A percentile compares a stretch with the other conserved stretches of the same genome.
Evolutionary conservation across 2,329 filamentous ascomycete species (phyloP).

Genomic region (Colletotrichum trifolii): DNA sequence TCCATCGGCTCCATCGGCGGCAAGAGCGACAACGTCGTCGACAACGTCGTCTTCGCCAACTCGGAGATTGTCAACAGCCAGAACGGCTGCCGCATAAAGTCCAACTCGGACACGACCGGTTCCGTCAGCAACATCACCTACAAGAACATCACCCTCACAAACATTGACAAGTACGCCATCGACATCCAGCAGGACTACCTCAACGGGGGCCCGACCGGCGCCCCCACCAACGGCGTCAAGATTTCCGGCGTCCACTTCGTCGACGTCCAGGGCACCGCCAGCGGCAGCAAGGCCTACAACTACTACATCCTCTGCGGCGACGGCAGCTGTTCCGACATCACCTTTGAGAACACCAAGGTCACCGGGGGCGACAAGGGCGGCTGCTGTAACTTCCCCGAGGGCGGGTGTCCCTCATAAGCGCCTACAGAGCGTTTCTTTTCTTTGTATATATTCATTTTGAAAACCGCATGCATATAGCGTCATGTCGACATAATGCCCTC

Average conservation of each 20-base stretch:
- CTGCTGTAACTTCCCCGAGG: slow-evolving; percentile 32
- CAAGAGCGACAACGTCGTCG: slow-evolving; percentile 50
- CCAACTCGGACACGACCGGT: slow-evolving; percentile 52
- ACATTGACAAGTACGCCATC: slow-evolving; percentile 30
- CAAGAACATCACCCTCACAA: slow-evolving; percentile 42
- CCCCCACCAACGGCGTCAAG: slow-evolving; percentile 31
- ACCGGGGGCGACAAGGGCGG: slow-evolving; percentile 30
- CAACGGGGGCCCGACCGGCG: slow-evolving; percentile 32
- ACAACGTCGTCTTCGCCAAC: slow-evolving; percentile 53
- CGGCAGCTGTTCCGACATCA: slow-evolving; percentile 32
- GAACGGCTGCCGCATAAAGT: slow-evolving; percentile 59
- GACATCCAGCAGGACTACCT: slow-evolving; percentile 36
- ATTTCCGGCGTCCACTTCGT: slow-evolving; percentile 26
- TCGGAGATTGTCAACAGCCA: slow-evolving; percentile 53
- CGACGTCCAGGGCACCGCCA: slow-evolving; percentile 24
- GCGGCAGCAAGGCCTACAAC: slow-evolving; percentile 15
- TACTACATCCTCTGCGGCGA: slow-evolving; percentile 35
- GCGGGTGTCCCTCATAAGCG: slow-evolving; percentile 24
- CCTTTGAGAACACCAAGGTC: slow-evolving; percentile 29
- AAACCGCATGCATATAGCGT: not conserved
- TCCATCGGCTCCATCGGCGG: slow-evolving; percentile 59
- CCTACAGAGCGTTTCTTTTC: not conserved
- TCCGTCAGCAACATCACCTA: slow-evolving; percentile 56
- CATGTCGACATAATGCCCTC: slow-evolving; percentile 2
- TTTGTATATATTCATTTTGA: slow-evolving; percentile 11